phyloP scores from a whole-genome alignment of 345 rosid genomes.

The Eucalyptus sp. region DNA sequence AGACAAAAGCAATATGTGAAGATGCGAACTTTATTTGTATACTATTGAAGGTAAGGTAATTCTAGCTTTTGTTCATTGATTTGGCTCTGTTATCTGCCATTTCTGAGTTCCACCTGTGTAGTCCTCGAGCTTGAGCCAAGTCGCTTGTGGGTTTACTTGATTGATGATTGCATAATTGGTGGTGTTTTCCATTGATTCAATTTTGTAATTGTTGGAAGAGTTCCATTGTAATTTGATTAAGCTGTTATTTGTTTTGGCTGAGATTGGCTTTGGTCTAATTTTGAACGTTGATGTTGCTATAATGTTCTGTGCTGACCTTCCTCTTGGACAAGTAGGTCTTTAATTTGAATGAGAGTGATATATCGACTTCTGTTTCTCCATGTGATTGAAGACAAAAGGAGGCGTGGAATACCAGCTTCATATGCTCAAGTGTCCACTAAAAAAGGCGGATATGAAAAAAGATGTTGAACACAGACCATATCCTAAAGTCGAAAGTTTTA shows the following conservation, averaged over 20 bases:
- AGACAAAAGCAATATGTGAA: neutral
- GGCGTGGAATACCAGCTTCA: neutral
- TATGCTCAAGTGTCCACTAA: neutral
- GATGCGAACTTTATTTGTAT: neutral
- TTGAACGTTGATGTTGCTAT: neutral
- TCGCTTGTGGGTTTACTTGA: neutral
- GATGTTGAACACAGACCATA: neutral
- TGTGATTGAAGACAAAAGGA: neutral
- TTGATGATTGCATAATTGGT: neutral
- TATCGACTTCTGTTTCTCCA: neutral
- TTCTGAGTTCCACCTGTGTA: neutral
- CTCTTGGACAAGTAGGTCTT: neutral
- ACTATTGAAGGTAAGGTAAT: neutral
- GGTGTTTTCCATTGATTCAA: neutral
- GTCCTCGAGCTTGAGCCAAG: neutral
- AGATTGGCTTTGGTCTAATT: neutral
- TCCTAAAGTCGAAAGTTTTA: neutral
- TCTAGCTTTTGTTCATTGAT: neutral
- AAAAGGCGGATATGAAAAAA: neutral
- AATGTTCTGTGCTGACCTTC: neutral
- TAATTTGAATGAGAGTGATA: neutral
- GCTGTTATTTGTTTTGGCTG: neutral
- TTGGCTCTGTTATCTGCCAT: neutral
- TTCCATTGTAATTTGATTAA: neutral
- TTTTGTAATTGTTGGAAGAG: neutral